Percentiles rank a stretch among this genome's conserved stretches.
phyloP scores from a whole-genome alignment of 805 yeast species.

The Candida lessepsii region DNA sequence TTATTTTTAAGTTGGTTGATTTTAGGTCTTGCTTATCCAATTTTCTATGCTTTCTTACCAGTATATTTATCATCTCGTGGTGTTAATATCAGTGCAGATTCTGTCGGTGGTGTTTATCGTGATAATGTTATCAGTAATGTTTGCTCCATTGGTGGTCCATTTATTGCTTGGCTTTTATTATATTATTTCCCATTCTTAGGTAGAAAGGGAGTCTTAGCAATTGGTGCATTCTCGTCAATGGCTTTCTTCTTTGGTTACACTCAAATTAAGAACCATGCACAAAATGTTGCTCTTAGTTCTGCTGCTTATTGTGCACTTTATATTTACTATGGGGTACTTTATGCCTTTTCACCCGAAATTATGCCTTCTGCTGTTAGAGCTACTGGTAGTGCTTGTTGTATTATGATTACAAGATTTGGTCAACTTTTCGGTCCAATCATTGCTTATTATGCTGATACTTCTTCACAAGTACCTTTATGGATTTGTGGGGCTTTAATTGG shows the following conservation, averaged over 20 bases:
- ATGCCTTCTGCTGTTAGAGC: slow-evolving; percentile 36
- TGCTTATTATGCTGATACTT: slow-evolving; percentile 30
- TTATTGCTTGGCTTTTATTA: slow-evolving; percentile 45
- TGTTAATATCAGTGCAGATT: slow-evolving; percentile 41
- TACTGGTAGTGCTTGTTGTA: slow-evolving; percentile 35
- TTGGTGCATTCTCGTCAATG: slow-evolving; percentile 54
- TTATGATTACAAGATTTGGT: slow-evolving; percentile 30
- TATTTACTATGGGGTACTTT: slow-evolving; percentile 37
- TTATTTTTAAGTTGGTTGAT: slow-evolving; percentile 50
- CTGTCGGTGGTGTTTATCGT: slow-evolving; percentile 43
- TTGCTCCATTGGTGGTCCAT: slow-evolving; percentile 52
- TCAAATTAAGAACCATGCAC: slow-evolving; percentile 49
- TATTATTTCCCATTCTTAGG: slow-evolving; percentile 38
- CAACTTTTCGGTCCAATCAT: slow-evolving; percentile 33
- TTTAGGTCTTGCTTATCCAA: slow-evolving; percentile 55
- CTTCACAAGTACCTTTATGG: slow-evolving; percentile 31
- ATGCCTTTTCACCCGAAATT: slow-evolving; percentile 37
- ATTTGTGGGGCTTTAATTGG: slow-evolving; percentile 37
- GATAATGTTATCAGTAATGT: slow-evolving; percentile 48
- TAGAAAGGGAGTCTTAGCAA: slow-evolving; percentile 54
- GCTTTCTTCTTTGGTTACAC: slow-evolving; percentile 64
- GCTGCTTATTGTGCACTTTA: slow-evolving; percentile 45
- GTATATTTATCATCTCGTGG: slow-evolving; percentile 52
- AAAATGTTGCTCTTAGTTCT: slow-evolving; percentile 40
- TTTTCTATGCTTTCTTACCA: slow-evolving; percentile 54